phyloP scores from a whole-genome alignment of 129 eudicot species.

The Gnaphalium uliginosum region DNA sequence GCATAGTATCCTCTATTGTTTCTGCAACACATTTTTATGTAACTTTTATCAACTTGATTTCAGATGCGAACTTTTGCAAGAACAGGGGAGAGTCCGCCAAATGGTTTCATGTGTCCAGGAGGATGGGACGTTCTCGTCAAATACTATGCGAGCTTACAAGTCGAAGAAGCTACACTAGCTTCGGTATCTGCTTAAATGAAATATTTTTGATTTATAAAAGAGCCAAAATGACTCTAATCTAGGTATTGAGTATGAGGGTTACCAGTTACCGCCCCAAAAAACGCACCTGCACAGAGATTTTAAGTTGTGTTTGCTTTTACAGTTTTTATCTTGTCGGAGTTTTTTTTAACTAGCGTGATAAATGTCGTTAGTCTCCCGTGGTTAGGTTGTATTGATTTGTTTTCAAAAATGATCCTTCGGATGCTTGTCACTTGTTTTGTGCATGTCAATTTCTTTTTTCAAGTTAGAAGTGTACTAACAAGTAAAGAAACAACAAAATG shows the following conservation, averaged over 20 bases:
- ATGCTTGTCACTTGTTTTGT: background rate
- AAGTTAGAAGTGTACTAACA: too few species aligned
- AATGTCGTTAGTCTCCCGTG: slow-evolving; percentile 5
- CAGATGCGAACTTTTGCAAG: slow-evolving; percentile 86
- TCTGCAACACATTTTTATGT: background rate
- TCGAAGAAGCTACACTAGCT: slow-evolving; percentile 54
- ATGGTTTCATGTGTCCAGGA: slow-evolving; percentile 90
- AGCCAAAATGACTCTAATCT: slow-evolving; percentile 4
- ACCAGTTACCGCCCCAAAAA: background rate
- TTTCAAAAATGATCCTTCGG: background rate
- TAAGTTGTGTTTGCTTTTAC: slow-evolving; percentile 6
- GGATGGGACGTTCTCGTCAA: slow-evolving; percentile 81
- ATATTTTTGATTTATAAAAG: background rate
- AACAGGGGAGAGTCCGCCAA: slow-evolving; percentile 87
- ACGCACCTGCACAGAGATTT: background rate
- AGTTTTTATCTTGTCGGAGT: too few species aligned
- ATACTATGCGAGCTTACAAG: slow-evolving; percentile 68
- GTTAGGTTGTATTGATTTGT: slow-evolving; percentile 12
- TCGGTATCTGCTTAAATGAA: slow-evolving; percentile 41
- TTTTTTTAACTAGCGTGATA: slow-evolving; percentile 4
- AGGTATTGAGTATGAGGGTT: background rate
- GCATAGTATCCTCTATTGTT: background rate
- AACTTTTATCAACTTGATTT: slow-evolving; percentile 10
- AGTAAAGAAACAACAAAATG: too few species aligned
- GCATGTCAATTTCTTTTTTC: background rate